Base-by-base conservation (phyloP, 73 alveolate species). In the Tetrahymena borealis region DNA sequence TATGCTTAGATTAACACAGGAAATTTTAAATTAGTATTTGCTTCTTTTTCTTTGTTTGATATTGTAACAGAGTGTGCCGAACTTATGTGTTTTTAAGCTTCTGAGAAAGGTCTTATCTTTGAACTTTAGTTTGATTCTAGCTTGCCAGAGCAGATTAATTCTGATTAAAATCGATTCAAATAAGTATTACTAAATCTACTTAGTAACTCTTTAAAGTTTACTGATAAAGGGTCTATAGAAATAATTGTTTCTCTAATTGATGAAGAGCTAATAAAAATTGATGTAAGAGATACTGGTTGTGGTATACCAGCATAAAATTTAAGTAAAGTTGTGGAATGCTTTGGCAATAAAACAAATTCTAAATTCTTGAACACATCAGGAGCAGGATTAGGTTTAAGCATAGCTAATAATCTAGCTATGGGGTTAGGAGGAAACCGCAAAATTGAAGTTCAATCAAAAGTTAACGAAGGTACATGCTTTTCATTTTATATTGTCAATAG, bases 341-440 rank as follows among this genome's bases (percentile, higher is more conserved):
- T 93, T 90, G 91, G 78, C 0, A 93, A 35, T 13, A 40, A 40
- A 79, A 15, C 13, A 24, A 79, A 93, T 33, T 33, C 36, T 28
- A 93, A 93, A 40, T 79, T 79, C 32, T 90, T 93, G 38, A 93
- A 93, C 79, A 60, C 93, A n/a, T 38, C 78, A 93, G 95, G 95
- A n/a, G 93, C 91, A 4, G 95, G 95, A 20, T 40, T 93, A 8
- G 95, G 95, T 15, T 93, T 93, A 93, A 39, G 90, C 18, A 90
- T 93, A 15, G 91, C 93, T 38, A 93, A 42, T 93, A 85, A 41
- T 32, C 40, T 93, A 33, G 93, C 95, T 3, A 60, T 60, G 85
- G 85, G 85, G 11, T 60, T 60, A 60, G 85, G 85, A 15, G 85
- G 85, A 20, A 60, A 60, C 28, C n/a, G 37, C n/a, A 60, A 60